Evolutionary conservation across 345 rosid species (phyloP).

Genomic region (Linum usitatissimum): DNA sequence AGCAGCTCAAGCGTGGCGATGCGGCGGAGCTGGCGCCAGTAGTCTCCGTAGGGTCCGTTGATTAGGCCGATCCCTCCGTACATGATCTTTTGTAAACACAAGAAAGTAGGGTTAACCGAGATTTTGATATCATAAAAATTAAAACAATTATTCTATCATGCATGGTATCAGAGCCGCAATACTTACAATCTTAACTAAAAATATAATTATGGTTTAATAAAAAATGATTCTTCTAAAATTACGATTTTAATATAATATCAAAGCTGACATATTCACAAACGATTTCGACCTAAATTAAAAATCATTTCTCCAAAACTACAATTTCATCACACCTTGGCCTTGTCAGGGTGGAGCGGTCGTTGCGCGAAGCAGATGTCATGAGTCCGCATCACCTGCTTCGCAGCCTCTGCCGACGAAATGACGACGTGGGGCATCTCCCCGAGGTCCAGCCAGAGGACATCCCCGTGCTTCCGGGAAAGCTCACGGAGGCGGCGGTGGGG

Average conservation of each 20-base stretch:
- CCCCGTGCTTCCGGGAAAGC: slow-evolving; percentile 9
- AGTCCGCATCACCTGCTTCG: slow-evolving; percentile 15
- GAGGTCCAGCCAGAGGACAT: slow-evolving; percentile 7
- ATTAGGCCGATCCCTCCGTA: slow-evolving; percentile 1
- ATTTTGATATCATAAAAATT: no score
- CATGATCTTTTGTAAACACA: not conserved
- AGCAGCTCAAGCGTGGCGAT: slow-evolving; percentile 3
- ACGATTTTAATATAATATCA: no score
- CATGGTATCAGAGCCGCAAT: no score
- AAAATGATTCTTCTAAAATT: no score
- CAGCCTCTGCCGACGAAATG: slow-evolving; percentile 9
- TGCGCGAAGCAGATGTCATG: slow-evolving; percentile 8
- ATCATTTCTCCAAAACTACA: no score
- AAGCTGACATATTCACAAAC: no score
- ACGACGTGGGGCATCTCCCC: slow-evolving; percentile 10
- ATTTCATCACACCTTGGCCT: no score
- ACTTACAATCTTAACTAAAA: no score
- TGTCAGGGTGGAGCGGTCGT: slow-evolving; percentile 4
- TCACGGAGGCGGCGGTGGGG: slow-evolving; percentile 10
- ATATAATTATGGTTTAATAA: no score
- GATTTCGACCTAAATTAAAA: no score
- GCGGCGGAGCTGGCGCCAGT: slow-evolving; percentile 10
- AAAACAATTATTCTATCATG: no score
- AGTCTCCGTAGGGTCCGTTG: not conserved
- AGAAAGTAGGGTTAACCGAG: no score